phyloP scores from a whole-genome alignment of 208 protist genomes.

The Acanthamoeba sp. region DNA sequence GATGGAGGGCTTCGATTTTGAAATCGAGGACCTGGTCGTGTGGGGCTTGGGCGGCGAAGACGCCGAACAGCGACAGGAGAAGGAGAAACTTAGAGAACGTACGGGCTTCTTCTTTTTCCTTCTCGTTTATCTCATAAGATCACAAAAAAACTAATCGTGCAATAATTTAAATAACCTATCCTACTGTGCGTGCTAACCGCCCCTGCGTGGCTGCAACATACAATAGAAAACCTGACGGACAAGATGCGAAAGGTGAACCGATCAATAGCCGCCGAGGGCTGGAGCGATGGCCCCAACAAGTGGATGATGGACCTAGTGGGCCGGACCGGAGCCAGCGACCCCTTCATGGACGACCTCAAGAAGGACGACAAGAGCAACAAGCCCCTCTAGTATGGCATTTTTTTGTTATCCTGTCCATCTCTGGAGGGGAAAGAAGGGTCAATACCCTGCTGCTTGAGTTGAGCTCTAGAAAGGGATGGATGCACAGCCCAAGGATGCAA shows the following conservation, averaged over 20 bases:
- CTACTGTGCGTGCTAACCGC: no score
- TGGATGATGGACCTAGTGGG: conserved; percentile 76
- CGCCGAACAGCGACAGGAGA: conserved; percentile 43
- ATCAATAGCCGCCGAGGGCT: conserved; percentile 65
- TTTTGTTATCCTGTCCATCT: no score
- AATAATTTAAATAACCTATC: no score
- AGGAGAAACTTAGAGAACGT: conserved; percentile 57
- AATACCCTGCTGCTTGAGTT: no score
- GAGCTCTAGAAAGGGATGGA: no score
- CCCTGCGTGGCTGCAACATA: no score
- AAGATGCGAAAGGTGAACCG: conserved; percentile 70
- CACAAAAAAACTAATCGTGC: no score
- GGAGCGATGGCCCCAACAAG: conserved; percentile 70
- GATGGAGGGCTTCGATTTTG: conserved; percentile 56
- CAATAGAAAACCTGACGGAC: conserved; percentile 65
- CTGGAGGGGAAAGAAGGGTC: no score
- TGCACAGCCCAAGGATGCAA: no score
- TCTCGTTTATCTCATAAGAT: background rate
- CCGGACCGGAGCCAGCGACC: conserved; percentile 53
- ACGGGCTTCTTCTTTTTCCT: background rate
- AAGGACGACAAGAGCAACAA: conserved; percentile 43
- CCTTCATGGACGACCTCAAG: conserved; percentile 69
- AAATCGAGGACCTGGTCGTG: conserved; percentile 62
- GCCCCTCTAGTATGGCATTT: background rate
- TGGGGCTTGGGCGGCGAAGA: conserved; percentile 67